A percentile compares a stretch with the other conserved stretches of the same genome.
Evolutionary conservation across 345 rosid species (phyloP).

Genomic region (Eucalyptus tenuipes): DNA sequence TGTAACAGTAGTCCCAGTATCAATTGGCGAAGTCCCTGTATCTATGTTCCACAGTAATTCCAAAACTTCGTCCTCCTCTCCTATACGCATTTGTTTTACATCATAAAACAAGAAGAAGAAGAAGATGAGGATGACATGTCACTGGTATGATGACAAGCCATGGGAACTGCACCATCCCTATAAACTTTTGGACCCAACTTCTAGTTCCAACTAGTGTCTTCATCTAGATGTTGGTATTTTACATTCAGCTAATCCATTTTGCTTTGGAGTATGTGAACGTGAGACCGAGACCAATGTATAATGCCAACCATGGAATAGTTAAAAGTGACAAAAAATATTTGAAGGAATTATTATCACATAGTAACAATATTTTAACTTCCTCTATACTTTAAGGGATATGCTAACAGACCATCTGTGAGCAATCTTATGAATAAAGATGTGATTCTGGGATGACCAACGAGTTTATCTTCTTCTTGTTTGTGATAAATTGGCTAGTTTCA

Average conservation of each 20-base stretch:
- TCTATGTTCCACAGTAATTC: not conserved
- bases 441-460: not conserved
- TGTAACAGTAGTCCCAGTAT: not conserved
- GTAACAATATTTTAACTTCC: not conserved
- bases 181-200: not conserved
- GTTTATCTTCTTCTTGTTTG: not conserved
- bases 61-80: not conserved
- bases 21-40: not conserved
- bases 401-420: not conserved
- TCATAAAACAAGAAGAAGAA: not conserved
- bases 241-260: not conserved
- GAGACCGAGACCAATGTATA: not conserved
- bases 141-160: not conserved
- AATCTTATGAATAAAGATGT: not conserved
- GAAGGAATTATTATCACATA: not conserved
- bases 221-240: not conserved
- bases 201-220: not conserved
- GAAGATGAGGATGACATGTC: not conserved
- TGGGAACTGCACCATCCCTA: not conserved
- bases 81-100: not conserved
- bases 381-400: not conserved
- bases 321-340: not conserved
- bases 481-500: not conserved
- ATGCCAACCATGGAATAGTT: not conserved
- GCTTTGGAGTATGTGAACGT: not conserved